Percentiles rank a stretch among this genome's conserved stretches.
Conservation (phyloP, 495 filamentous ascomycete genomes). For the Penicillium psychrofluorescens region DNA sequence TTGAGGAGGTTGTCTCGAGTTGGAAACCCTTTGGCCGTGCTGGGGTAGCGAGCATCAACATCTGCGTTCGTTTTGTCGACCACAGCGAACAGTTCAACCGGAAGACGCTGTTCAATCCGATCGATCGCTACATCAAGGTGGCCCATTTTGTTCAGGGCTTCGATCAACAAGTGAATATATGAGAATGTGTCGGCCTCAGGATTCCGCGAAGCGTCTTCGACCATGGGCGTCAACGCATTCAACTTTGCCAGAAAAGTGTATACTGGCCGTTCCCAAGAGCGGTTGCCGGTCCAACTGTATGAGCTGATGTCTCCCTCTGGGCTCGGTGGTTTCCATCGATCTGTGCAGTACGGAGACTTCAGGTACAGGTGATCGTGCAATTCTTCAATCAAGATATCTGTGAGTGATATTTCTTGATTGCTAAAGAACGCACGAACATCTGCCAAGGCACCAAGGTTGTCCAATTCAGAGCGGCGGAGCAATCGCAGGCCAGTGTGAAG, state of each 20-base stretch:
- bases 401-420: constrained; percentile 86
- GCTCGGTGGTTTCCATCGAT: constrained; percentile 71
- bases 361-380: constrained; percentile 95
- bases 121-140: constrained; percentile 80
- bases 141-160: constrained; percentile 82
- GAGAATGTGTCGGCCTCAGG: constrained; percentile 91
- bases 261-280: constrained; percentile 54
- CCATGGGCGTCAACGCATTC: constrained; percentile 62
- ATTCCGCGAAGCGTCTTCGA: constrained; percentile 83
- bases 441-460: constrained; percentile 80
- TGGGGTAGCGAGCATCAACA: constrained; percentile 84
- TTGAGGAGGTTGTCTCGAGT: constrained; percentile 30
- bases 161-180: constrained; percentile 82
- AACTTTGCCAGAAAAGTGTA: constrained; percentile 73
- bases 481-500: constrained; percentile 78
- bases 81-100: constrained; percentile 87
- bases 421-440: constrained; percentile 82
- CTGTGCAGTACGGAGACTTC: constrained; percentile 92
- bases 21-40: constrained; percentile 50
- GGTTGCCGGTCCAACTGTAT: constrained; percentile 18
- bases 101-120: constrained; percentile 83
- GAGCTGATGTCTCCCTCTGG: constrained; percentile 47
- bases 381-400: constrained; percentile 93
- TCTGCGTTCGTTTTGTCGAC: constrained; percentile 94
- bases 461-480: constrained; percentile 79